These are phyloP conservation scores for Fusarium sterilihyphosum DNA, from an alignment of 2,329 filamentous ascomycete genomes.

Conservation along the genomic window DNA sequence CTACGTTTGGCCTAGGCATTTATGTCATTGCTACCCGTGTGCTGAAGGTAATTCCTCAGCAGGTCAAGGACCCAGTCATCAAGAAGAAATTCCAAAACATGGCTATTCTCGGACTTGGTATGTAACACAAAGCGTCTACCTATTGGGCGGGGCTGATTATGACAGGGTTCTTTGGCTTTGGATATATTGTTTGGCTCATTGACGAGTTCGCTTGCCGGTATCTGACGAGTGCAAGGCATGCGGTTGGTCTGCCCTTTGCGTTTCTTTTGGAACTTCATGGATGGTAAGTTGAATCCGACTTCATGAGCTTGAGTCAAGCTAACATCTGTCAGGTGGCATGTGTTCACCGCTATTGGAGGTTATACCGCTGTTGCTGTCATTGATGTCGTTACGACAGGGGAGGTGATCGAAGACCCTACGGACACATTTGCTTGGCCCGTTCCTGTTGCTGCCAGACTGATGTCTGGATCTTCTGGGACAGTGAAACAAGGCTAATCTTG, in stretches of 20 bases:
- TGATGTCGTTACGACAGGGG: constrained; percentile 49
- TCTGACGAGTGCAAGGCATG: constrained; percentile 42
- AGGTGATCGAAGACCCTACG: constrained; percentile 45
- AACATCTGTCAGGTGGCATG: constrained; percentile 50
- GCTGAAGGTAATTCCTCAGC: constrained; percentile 45
- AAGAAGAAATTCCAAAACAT: constrained; percentile 33
- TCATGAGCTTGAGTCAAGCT: neutral
- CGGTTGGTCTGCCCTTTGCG: constrained; percentile 49
- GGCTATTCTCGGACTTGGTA: constrained; percentile 35
- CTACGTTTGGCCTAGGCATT: constrained; percentile 48
- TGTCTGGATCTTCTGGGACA: neutral
- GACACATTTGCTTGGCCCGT: constrained; percentile 50
- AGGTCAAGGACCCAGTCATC: constrained; percentile 43
- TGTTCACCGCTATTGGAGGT: constrained; percentile 54
- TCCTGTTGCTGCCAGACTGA: constrained; percentile 31
- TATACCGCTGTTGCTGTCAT: constrained; percentile 52
- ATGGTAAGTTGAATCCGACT: constrained; percentile 44
- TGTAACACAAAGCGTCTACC: rapidly evolving
- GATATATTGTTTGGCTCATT: constrained; percentile 53
- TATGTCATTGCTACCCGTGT: constrained; percentile 48
- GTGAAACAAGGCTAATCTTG: neutral
- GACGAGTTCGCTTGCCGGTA: constrained; percentile 49
- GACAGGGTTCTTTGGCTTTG: constrained; percentile 49
- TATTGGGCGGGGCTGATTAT: neutral
- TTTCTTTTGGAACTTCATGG: constrained; percentile 55